Evolutionary conservation across 2,329 filamentous ascomycete genomes (phyloP).

Genomic region (Diaporthe helianthi): DNA sequence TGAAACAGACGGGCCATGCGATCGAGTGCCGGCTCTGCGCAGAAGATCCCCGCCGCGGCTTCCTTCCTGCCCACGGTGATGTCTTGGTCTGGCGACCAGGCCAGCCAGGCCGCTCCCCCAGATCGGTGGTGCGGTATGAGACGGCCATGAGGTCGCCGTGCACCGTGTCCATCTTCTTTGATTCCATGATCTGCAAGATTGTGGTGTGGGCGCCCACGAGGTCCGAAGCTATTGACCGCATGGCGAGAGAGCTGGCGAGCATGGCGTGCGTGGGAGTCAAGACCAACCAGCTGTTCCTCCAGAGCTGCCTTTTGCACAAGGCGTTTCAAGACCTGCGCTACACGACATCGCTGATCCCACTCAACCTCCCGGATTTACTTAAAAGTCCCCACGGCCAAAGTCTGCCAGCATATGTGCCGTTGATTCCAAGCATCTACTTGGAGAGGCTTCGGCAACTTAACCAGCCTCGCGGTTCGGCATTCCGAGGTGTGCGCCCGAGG

Average conservation of each 20-base stretch:
- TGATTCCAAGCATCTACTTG: background rate
- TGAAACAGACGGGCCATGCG: constrained; percentile 62
- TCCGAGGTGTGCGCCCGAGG: background rate
- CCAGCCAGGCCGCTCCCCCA: background rate
- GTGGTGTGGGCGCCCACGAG: background rate
- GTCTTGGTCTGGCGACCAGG: background rate
- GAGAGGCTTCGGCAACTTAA: background rate
- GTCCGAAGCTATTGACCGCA: background rate
- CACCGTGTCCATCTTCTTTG: background rate
- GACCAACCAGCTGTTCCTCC: constrained; percentile 5
- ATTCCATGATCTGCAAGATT: constrained; percentile 14
- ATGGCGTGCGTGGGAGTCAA: background rate
- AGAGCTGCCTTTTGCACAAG: background rate
- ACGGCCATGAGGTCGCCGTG: background rate
- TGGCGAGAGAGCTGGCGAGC: background rate
- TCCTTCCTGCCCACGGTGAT: constrained; percentile 47
- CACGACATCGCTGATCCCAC: background rate
- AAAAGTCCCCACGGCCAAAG: background rate
- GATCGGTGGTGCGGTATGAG: background rate
- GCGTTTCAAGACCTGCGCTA: background rate
- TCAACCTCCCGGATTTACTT: background rate
- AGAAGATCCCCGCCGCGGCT: constrained; percentile 70
- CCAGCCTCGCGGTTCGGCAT: background rate
- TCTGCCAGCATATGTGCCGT: background rate
- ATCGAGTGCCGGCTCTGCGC: constrained; percentile 78